phyloP scores from a whole-genome alignment of 2,329 filamentous ascomycete genomes.

The Ophiostoma novo-ulmi region DNA sequence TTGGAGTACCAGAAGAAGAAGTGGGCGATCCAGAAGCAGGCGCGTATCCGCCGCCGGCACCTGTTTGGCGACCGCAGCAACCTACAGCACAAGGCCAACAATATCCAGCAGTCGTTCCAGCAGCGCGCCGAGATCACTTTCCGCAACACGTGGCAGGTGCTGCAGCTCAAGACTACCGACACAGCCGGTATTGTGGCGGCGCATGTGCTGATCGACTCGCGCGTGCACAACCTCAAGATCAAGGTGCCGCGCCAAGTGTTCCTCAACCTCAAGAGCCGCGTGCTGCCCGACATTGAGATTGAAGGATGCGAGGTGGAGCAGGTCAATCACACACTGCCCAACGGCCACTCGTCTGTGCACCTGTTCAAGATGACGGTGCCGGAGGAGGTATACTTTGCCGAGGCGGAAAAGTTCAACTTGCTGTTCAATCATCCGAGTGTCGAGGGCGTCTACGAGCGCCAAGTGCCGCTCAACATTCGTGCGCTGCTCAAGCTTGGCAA shows the following conservation, averaged over 20 bases:
- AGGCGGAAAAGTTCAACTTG: constrained; percentile 73
- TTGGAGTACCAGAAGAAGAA: constrained; percentile 95
- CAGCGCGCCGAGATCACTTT: constrained; percentile 89
- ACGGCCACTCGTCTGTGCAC: constrained; percentile 89
- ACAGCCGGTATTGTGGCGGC: constrained; percentile 81
- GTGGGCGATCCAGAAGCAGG: constrained; percentile 96
- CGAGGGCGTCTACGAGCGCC: constrained; percentile 94
- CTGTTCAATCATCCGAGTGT: constrained; percentile 91
- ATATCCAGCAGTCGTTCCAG: constrained; percentile 69
- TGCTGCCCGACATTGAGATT: constrained; percentile 83
- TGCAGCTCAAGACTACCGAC: constrained; percentile 79
- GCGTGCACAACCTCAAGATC: constrained; percentile 81
- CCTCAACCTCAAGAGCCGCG: constrained; percentile 81
- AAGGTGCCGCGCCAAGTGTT: constrained; percentile 86
- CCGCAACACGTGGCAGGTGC: constrained; percentile 88
- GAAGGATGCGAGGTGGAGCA: constrained; percentile 85
- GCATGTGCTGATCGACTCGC: constrained; percentile 88
- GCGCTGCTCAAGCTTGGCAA: constrained; percentile 88
- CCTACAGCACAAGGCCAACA: constrained; percentile 34
- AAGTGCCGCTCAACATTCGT: constrained; percentile 78
- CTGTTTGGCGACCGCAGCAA: constrained; percentile 74
- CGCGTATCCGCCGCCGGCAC: constrained; percentile 76
- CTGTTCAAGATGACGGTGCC: constrained; percentile 89
- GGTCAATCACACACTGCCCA: constrained; percentile 86
- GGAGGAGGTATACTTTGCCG: constrained; percentile 79